A percentile compares a stretch with the other conserved stretches of the same genome.
Evolutionary conservation across 176 grass and related monocot species (phyloP).

Genomic region (Rhynchospora tenuis): DNA sequence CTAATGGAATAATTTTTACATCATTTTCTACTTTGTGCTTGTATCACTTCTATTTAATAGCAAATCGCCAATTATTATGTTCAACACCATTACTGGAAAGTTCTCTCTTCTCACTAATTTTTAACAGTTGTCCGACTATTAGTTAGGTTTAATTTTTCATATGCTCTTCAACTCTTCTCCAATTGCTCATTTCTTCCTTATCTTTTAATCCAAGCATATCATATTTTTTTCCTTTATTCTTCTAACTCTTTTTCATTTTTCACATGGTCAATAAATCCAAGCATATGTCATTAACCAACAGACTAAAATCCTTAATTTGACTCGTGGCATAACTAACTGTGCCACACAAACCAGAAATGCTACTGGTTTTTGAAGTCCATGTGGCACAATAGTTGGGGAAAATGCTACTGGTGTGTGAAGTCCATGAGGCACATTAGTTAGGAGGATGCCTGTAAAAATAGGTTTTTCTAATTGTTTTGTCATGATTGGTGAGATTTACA

Average conservation of each 20-base stretch:
- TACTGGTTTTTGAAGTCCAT: slow-evolving; percentile 14
- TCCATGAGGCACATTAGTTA: neutral
- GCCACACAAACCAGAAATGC: neutral
- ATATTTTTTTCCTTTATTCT: neutral
- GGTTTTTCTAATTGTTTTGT: neutral
- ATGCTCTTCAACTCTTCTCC: neutral
- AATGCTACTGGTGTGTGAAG: neutral
- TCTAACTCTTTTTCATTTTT: neutral
- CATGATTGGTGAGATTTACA: neutral
- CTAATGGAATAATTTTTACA: neutral
- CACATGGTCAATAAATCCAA: neutral
- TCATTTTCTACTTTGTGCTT: neutral
- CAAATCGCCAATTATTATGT: neutral
- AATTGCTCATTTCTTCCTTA: neutral
- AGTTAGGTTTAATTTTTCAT: too few relatives aligned
- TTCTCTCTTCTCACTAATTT: neutral
- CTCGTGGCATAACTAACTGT: neutral
- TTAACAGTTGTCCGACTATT: neutral
- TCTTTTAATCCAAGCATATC: neutral
- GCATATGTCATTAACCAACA: neutral
- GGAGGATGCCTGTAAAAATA: neutral
- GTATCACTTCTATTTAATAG: neutral
- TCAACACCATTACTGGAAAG: neutral
- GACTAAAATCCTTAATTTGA: neutral
- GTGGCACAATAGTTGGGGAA: neutral